A percentile compares a stretch with the other conserved stretches of the same genome.
Evolutionary conservation across 176 grass and related monocot species (phyloP).

Genomic region (Bothriochloa decipiens): DNA sequence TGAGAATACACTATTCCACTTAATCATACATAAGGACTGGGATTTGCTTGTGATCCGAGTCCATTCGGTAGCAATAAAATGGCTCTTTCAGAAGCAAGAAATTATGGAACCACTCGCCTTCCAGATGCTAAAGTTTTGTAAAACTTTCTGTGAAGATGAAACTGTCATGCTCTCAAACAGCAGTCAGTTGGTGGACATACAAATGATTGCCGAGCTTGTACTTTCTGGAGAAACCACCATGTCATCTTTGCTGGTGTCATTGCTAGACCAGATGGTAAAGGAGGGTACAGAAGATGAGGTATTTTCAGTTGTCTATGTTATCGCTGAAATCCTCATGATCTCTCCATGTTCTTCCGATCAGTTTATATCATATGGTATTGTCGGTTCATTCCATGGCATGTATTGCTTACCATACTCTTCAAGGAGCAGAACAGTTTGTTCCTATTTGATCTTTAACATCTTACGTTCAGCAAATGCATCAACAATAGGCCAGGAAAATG

Average conservation of each 20-base stretch:
- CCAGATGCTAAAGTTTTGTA: conserved; percentile 78
- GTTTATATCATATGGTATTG: conserved; percentile 70
- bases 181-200: conserved; percentile 64
- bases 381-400: conserved; percentile 49
- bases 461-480: conserved; percentile 60
- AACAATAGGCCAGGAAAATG: conserved; percentile 52
- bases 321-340: conserved; percentile 62
- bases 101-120: conserved; percentile 59
- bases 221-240: conserved; percentile 65
- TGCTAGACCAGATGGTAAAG: conserved; percentile 59
- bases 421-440: conserved; percentile 55
- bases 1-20: conserved; percentile 74
- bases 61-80: conserved; percentile 74
- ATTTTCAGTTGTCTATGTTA: conserved; percentile 60
- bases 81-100: conserved; percentile 82
- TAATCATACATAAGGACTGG: conserved; percentile 65
- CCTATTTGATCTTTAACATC: conserved; percentile 70
- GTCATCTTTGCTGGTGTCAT: conserved; percentile 56
- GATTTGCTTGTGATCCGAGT: conserved; percentile 67
- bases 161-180: conserved; percentile 45
- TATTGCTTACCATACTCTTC: conserved; percentile 47
- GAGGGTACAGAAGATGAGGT: conserved; percentile 61
- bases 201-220: conserved; percentile 69
- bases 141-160: conserved; percentile 59
- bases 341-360: conserved; percentile 61